Evolutionary conservation across 768 basidiomycete species (phyloP), one percentile per base, ranked within the genome.

Genomic region (Mycena indigotica): DNA sequence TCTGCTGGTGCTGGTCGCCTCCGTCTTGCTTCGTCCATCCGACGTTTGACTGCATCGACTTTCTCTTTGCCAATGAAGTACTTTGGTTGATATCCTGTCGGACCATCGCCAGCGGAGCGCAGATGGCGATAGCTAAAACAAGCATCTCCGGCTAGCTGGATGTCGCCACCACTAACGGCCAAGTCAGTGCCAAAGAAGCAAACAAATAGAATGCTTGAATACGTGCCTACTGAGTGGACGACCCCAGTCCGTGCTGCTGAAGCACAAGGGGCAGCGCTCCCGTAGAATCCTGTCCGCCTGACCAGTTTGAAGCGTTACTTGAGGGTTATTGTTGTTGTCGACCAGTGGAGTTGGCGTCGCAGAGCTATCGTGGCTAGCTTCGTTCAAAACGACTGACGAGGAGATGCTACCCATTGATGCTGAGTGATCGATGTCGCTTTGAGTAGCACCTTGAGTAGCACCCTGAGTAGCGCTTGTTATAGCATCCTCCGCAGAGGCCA

Each of bases 111-210:
- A n/a, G n/a, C n/a, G n/a, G n/a, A n/a, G n/a, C n/a, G n/a, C n/a
- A n/a, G n/a, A n/a, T n/a, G n/a, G n/a, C n/a, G 4, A 53, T 79
- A 74, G 48, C 75, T 71, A 56, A 78, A 78, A 35, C 75, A 77
- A 0, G 74, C 74, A 65, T 79, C 75, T 0, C 66, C 64, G 0
- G 67, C 67, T 1, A 79, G 58, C 35, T 77, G 75, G 8, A 78
- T 64, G 53, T 79, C 74, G 2, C 67, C 71, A 0, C 77, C 74
- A 1, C 74, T 71, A 19, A 19, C n/a, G 26, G 29, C 21, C n/a
- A 52, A 23, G 19, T 19, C 5, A 56, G 35, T 62, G 40, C 50
- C 38, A 13, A 35, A n/a, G 32, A 51, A 21, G 2, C 15, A 39
- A 28, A 23, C 25, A 1, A 56, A 50, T 10, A 51, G 19, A 4